These are phyloP conservation scores for Phylloporus rhodoxanthus DNA, from an alignment of 768 basidiomycete genomes.

Conservation along the genomic window DNA sequence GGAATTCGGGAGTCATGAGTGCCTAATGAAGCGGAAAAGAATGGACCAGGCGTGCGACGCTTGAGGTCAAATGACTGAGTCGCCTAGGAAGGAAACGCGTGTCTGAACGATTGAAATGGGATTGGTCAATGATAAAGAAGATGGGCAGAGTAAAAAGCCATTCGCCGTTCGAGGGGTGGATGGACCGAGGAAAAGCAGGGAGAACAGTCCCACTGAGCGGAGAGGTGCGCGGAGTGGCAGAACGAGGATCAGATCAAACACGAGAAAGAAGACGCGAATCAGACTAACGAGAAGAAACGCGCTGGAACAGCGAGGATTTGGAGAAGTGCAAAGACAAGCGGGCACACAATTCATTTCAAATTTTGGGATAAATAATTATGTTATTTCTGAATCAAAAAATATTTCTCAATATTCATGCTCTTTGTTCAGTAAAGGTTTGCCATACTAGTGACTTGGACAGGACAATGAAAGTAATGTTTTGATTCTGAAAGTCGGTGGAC, in stretches of 20 bases:
- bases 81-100: conserved; percentile 1
- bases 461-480: not conserved
- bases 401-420: not conserved
- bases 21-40: conserved; percentile 15
- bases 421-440: not conserved
- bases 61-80: not conserved
- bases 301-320: not conserved
- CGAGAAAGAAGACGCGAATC: not conserved
- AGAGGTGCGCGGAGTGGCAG: not conserved
- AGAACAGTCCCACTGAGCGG: not conserved
- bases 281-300: not conserved
- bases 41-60: conserved; percentile 3
- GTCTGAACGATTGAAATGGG: conserved; percentile 11
- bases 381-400: not conserved
- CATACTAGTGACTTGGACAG: not conserved
- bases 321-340: not conserved
- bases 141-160: conserved; percentile 13
- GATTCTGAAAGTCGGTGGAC: not conserved
- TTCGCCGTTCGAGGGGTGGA: conserved; percentile 15
- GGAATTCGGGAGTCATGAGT: conserved; percentile 19
- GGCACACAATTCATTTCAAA: not conserved
- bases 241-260: not conserved
- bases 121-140: conserved; percentile 10
- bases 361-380: not conserved
- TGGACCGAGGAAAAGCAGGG: not conserved